Base-by-base conservation (phyloP, 768 basidiomycete genomes). In the Tylopilus cervinicoccineus region DNA sequence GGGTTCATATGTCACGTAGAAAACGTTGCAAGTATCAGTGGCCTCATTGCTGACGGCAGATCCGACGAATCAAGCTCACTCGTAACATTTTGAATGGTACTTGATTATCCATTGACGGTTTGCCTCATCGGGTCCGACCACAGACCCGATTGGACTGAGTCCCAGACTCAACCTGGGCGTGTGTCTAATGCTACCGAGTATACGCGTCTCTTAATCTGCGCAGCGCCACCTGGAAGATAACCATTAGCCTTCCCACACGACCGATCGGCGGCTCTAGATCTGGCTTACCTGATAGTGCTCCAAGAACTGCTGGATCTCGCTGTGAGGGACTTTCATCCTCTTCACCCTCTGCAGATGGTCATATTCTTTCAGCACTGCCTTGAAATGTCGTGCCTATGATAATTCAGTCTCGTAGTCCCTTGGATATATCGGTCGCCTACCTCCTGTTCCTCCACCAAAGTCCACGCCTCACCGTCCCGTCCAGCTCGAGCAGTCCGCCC, bases 401-500 rank as follows among this genome's bases (percentile, higher is more conserved):
- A 5, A 23, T 23, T 57, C 27, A 46, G 20, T 7, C 39, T 52
- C 34, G 13, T 50, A 20, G 27, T 11, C 19, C 27, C 23, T 16
- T 4, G 11, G 13, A 43, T 33, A 36, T 23, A 11, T 36, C 6
- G 24, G 45, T 24, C 38, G 53, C 70, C 33, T 32, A 84, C 88
- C 77, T 92, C 89, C 63, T 96, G 94, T 63, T 93, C 88, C 72
- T 98, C 96, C 7, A 98, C 89, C 58, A 98, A 68, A 2, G 88
- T 88, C 95, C 95, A 99, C 2, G 94, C 93, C 54, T 88, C 80
- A 6, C 96, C 96, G 19, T 71, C 69, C 38, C 88, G 76, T 8
- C 96, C 96, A 4, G 96, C 96, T 43, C 96, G 79, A 3, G 96
- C 96, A 6, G 96, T 98, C 37, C 96, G 78, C 19, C 96, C 96